These are phyloP conservation scores for Chytriomyces hyalinus DNA, from an alignment of 192 early-diverging fungal genomes.

Conservation along the genomic window DNA sequence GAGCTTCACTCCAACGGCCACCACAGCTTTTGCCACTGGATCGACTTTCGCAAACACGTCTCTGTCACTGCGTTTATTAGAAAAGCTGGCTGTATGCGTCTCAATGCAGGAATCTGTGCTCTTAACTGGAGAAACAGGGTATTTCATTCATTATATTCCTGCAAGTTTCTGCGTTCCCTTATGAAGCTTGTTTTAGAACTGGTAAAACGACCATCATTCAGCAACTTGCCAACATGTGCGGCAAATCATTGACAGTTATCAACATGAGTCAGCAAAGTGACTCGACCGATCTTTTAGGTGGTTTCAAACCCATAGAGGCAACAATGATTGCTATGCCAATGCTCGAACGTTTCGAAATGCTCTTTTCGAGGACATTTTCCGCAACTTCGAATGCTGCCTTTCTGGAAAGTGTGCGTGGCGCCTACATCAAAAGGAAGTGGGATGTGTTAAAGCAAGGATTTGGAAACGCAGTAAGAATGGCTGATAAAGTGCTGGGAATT, in stretches of 20 bases:
- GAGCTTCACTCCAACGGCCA: conserved; percentile 7
- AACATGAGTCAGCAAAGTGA: conserved; percentile 98
- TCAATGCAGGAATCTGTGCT: conserved; percentile 83
- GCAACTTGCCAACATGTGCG: conserved; percentile 79
- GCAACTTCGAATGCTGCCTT: conserved; percentile 85
- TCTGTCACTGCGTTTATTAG: conserved; percentile 79
- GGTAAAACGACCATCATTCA: conserved; percentile 98
- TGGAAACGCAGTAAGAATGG: conserved; percentile 79
- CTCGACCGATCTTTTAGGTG: conserved; percentile 91
- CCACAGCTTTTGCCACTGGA: conserved; percentile 8
- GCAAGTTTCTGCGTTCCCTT: not conserved
- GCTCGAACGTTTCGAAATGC: conserved; percentile 80
- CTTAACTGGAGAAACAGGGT: conserved; percentile 94
- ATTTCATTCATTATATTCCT: not conserved
- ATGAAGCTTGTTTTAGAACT: conserved; percentile 47
- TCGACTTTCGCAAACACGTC: conserved; percentile 88
- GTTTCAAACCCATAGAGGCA: conserved; percentile 94
- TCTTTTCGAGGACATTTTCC: conserved; percentile 89
- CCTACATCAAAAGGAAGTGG: conserved; percentile 82
- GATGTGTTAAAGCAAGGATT: conserved; percentile 76
- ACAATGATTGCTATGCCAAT: conserved; percentile 77
- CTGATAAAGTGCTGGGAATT: conserved; percentile 57
- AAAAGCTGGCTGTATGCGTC: conserved; percentile 83
- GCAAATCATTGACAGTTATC: conserved; percentile 81
- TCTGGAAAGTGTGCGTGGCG: conserved; percentile 77